phyloP scores from a whole-genome alignment of 2,329 filamentous ascomycete genomes.

The Hypoxylon sp. region DNA sequence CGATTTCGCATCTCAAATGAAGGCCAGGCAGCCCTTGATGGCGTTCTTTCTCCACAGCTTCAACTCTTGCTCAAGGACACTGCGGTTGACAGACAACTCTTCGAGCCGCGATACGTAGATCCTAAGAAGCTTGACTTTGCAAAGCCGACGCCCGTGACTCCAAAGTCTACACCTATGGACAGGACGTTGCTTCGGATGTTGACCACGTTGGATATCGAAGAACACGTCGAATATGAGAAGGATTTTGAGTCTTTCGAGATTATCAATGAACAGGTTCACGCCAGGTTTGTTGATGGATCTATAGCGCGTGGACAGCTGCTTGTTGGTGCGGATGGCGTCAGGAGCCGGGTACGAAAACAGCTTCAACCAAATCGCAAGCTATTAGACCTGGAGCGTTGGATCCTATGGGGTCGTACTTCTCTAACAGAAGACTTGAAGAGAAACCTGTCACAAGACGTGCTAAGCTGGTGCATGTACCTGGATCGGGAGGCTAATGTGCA shows the following conservation, averaged over 20 bases:
- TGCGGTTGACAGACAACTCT: constrained; percentile 29
- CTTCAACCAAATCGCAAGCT: constrained; percentile 43
- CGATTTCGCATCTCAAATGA: constrained; percentile 44
- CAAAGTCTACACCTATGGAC: constrained; percentile 40
- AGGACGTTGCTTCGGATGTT: constrained; percentile 45
- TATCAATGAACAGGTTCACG: constrained; percentile 34
- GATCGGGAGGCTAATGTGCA: constrained; percentile 42
- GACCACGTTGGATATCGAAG: constrained; percentile 37
- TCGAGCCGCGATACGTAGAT: constrained; percentile 43
- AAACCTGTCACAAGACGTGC: constrained; percentile 31
- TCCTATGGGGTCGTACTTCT: constrained; percentile 45
- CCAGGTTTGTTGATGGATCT: constrained; percentile 42
- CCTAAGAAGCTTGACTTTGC: constrained; percentile 37
- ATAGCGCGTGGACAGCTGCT: constrained; percentile 37
- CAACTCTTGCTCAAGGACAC: constrained; percentile 35
- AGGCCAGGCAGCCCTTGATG: constrained; percentile 37
- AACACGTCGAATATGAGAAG: constrained; percentile 44
- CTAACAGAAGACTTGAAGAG: constrained; percentile 37
- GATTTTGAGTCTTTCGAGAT: constrained; percentile 41
- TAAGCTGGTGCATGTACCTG: constrained; percentile 45
- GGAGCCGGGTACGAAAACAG: constrained; percentile 44
- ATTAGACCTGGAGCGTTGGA: constrained; percentile 45
- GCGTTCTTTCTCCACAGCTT: constrained; percentile 39
- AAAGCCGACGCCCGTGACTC: constrained; percentile 25
- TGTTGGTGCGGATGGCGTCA: constrained; percentile 45